A percentile compares a stretch with the other conserved stretches of the same genome.
Evolutionary conservation across 1,284 basidiomycete species (phyloP).

Genomic region (Bondarzewia mesenterica): DNA sequence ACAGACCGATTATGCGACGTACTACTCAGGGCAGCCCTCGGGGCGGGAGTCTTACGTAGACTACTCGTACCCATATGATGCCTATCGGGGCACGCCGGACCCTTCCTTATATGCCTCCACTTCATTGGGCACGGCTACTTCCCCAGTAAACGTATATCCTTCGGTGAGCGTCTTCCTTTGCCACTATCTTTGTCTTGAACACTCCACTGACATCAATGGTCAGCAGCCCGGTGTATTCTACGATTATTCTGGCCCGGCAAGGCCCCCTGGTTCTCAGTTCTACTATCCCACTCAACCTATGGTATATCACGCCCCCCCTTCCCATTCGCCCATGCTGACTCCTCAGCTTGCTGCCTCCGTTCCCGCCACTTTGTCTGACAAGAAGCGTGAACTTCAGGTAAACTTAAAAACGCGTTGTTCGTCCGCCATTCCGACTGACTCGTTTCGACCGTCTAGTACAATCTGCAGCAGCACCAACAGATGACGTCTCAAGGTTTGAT

Average conservation of each 20-base stretch:
- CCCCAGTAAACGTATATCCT: slow-evolving; percentile 41
- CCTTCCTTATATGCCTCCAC: slow-evolving; percentile 42
- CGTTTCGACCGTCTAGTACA: slow-evolving; percentile 28
- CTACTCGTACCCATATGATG: slow-evolving; percentile 47
- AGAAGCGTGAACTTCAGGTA: slow-evolving; percentile 55
- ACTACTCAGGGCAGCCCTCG: slow-evolving; percentile 38
- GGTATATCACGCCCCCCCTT: slow-evolving; percentile 43
- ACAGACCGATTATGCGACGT: slow-evolving; percentile 47
- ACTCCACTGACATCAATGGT: slow-evolving; percentile 19
- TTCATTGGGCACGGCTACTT: slow-evolving; percentile 28
- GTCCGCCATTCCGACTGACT: background rate
- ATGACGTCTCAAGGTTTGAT: slow-evolving; percentile 33
- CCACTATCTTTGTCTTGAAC: background rate
- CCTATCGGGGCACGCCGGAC: slow-evolving; percentile 42
- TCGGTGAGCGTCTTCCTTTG: slow-evolving; percentile 14
- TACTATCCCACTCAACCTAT: slow-evolving; percentile 55
- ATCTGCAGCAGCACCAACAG: slow-evolving; percentile 37
- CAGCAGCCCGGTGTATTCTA: slow-evolving; percentile 52
- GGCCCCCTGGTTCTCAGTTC: slow-evolving; percentile 38
- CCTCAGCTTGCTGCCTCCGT: slow-evolving; percentile 34
- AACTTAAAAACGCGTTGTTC: background rate
- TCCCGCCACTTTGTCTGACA: slow-evolving; percentile 39
- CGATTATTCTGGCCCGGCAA: slow-evolving; percentile 43
- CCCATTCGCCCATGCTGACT: slow-evolving; percentile 45
- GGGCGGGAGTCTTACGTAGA: slow-evolving; percentile 38